Evolutionary conservation across 73 alveolate species (phyloP).

Genomic region (Paramecium caudatum): DNA sequence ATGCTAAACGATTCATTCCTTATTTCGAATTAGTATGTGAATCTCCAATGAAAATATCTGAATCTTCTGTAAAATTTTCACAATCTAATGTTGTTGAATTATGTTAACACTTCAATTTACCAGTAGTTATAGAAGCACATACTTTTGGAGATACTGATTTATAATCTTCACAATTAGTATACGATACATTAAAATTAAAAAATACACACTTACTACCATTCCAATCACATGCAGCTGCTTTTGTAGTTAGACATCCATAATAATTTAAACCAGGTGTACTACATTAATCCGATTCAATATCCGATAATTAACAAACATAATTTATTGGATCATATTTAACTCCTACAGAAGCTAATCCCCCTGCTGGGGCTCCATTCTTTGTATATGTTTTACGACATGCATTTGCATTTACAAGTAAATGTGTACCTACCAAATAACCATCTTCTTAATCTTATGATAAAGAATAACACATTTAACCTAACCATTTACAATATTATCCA

Average conservation of each 20-base stretch:
- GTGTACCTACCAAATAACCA: constrained; percentile 1
- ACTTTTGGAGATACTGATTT: not conserved
- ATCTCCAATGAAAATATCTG: not conserved
- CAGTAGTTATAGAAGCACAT: constrained; percentile 1
- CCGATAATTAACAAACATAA: not conserved
- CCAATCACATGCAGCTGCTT: constrained; percentile 41
- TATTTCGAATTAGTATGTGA: not conserved
- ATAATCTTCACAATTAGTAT: not conserved
- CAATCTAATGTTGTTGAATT: constrained; percentile 11
- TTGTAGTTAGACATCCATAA: constrained; percentile 26
- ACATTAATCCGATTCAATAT: not conserved
- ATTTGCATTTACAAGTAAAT: not conserved
- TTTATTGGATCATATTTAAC: not conserved
- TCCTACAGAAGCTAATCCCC: not conserved
- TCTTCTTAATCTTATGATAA: constrained; percentile 39
- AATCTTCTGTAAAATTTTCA: constrained; percentile 10
- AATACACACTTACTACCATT: constrained; percentile 20
- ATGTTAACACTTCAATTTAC: not conserved
- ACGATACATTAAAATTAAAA: no score
- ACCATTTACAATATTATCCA: constrained; percentile 34
- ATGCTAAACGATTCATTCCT: not conserved
- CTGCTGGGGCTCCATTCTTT: not conserved
- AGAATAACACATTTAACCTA: constrained; percentile 16
- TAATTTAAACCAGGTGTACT: constrained; percentile 33
- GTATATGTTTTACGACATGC: constrained; percentile 38